Base-by-base conservation (phyloP, 495 filamentous ascomycete species). In the Articulospora tetracladia region DNA sequence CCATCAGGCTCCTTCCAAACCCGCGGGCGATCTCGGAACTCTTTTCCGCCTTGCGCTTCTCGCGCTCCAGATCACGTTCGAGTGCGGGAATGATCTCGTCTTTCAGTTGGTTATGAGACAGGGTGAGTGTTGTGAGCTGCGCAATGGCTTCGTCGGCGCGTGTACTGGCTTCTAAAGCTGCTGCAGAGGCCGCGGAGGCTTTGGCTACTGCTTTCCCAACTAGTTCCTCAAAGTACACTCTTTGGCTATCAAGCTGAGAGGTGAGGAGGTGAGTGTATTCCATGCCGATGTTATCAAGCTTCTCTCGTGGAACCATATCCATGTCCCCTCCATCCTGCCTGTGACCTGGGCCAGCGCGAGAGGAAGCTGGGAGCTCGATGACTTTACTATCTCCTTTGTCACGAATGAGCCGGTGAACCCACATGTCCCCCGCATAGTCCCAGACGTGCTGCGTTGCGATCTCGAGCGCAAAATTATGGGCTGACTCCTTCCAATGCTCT, bases 221-320 rank as follows among this genome's bases (percentile, higher is more conserved):
- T 70, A 96, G 86, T 64, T 94, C 93, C 68, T 97, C 94, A 66
- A 96, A 98, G 71, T 98, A 98, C 3, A 88, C 79, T 46, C 94
- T 86, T 66, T 98, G 94, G 57, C 84, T 88, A 65, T 98, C 95
- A 20, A 98, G 83, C 70, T 98, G 94, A 57, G 82, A 88, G 11
- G 90, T 96, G 0, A 98, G 83, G 7, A 98, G 85, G 66, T 96
- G 91, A 6, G 94, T 91, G 69, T 98, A 98, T 74, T 98, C 94
- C 59, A 91, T 83, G 58, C 88, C 89, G 70, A 98, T 94, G 62
- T 84, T 89, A 46, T 98, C 94, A 17, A 98, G 78, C 72, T 98
- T 98, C 67, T 92, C 88, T 23, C 90, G 81, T 0, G 94, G 92
- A 1, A 97, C 90, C 24, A 87, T 85, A 63, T 97, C 93, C 20